Percentiles rank a stretch among this genome's conserved stretches.
Conservation (phyloP, 148 eudicot species). For the Arctostaphylos glauca region DNA sequence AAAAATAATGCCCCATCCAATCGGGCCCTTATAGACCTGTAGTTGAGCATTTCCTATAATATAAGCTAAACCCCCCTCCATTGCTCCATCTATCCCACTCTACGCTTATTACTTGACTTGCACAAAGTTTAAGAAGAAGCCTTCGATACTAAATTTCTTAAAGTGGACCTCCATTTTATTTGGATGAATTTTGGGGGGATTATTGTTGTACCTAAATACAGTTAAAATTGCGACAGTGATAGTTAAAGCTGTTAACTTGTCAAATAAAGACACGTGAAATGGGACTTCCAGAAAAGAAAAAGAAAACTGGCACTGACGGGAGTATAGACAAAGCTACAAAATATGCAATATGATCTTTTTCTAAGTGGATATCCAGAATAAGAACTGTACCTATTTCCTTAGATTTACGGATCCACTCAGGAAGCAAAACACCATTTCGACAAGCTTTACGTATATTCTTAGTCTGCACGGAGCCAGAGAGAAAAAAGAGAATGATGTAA, state of each 20-base stretch:
- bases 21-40: background rate
- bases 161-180: too few species aligned
- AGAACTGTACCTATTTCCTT: conserved; percentile 71
- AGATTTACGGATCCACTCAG: conserved; percentile 79
- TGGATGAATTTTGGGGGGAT: too few species aligned
- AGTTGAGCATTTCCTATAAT: background rate
- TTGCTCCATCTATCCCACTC: background rate
- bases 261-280: background rate
- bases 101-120: background rate
- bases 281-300: background rate
- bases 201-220: background rate
- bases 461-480: conserved; percentile 50
- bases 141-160: too few species aligned
- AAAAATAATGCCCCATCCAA: too few species aligned
- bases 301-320: background rate
- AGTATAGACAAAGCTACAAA: background rate
- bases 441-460: conserved; percentile 91
- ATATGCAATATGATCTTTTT: background rate
- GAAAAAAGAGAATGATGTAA: conserved; percentile 17
- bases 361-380: conserved; percentile 10
- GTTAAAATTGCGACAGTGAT: background rate
- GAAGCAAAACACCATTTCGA: conserved; percentile 66
- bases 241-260: background rate
- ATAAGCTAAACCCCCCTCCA: conserved; percentile 6
- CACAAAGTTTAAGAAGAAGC: too few species aligned